A percentile compares a stretch with the other conserved stretches of the same genome.
phyloP scores from a whole-genome alignment of 495 filamentous ascomycete species.

The Podospora comata region DNA sequence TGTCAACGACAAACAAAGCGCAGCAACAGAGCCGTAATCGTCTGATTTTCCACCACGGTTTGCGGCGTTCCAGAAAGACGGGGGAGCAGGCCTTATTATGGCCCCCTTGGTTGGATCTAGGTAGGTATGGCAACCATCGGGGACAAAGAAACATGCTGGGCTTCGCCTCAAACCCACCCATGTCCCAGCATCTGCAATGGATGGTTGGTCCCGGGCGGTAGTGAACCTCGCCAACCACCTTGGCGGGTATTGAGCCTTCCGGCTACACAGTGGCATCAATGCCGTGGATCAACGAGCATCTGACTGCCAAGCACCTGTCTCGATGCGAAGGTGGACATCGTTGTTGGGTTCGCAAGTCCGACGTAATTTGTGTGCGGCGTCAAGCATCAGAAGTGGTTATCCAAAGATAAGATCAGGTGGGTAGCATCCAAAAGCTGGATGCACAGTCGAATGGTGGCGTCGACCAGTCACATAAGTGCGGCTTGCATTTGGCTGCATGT shows the following conservation, averaged over 20 bases:
- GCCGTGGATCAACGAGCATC: not conserved
- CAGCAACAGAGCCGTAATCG: not conserved
- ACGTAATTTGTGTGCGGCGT: not conserved
- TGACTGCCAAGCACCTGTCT: no score
- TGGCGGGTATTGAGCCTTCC: not conserved
- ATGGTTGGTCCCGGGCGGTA: not conserved
- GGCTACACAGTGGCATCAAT: not conserved
- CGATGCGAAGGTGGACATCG: not conserved
- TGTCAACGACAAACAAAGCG: not conserved
- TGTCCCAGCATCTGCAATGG: not conserved
- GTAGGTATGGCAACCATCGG: not conserved
- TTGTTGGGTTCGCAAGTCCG: not conserved
- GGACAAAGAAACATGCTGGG: not conserved
- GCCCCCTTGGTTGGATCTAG: not conserved
- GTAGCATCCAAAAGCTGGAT: no score
- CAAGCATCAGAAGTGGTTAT: not conserved
- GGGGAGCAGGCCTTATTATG: not conserved
- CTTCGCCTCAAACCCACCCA: no score
- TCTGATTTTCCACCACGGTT: not conserved
- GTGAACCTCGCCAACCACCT: not conserved
- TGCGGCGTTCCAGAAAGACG: not conserved
- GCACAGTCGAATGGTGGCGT: not conserved
- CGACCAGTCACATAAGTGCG: not conserved
- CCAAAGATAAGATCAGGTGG: not conserved
- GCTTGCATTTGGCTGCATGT: not conserved